Base-by-base conservation (phyloP, 163 green algal species). In the Scenedesmus sp. region DNA sequence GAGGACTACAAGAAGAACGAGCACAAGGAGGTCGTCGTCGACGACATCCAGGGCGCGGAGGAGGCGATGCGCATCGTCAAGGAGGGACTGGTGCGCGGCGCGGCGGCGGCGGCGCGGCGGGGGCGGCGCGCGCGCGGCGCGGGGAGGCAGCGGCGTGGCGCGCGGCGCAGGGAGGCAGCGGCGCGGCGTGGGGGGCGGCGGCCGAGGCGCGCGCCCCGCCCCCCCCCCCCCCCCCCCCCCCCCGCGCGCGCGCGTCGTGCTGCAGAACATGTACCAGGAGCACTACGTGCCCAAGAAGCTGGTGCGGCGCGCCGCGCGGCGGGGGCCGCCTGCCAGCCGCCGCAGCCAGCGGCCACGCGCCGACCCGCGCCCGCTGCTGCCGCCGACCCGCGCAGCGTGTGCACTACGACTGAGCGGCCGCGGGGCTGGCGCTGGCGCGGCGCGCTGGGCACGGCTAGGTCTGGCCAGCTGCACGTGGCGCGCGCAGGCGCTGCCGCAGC, bases 1-100 rank as follows among this genome's bases (percentile, higher is more conserved):
- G 90, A 96, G 86, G 92, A 96, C 81, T 96, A 96, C 87, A 96
- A 96, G 83, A 94, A 93, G 91, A 98, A 98, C 76, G 95, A 99
- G 90, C 86, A 97, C 89, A 98, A 98, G 88, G 80, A 92, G 60
- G 94, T 98, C 7, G 80, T 89, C 63, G 93, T 97, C 29, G 91
- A 97, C 44, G 88, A 97, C 24, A 92, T 97, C 58, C 74, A 94
- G 33, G 91, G 91, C 0, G 77, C 86, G 29, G 87, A 89, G 18
- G 86, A 90, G 45, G 90, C 94, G 18, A 83, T 87, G 28, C 87
- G 89, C 67, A 84, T 90, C 50, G 87, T 98, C 75, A 85, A 81
- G 34, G 87, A 96, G 20, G 69, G 88, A 18, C 88, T 94, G 88
- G 89, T 92, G 58, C 77, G n/a, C n/a, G n/a, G n/a, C n/a, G n/a